A percentile compares a stretch with the other conserved stretches of the same genome.
These are phyloP conservation scores for Coffea canephora DNA, from an alignment of 257 asterid species.

Conservation along the genomic window DNA sequence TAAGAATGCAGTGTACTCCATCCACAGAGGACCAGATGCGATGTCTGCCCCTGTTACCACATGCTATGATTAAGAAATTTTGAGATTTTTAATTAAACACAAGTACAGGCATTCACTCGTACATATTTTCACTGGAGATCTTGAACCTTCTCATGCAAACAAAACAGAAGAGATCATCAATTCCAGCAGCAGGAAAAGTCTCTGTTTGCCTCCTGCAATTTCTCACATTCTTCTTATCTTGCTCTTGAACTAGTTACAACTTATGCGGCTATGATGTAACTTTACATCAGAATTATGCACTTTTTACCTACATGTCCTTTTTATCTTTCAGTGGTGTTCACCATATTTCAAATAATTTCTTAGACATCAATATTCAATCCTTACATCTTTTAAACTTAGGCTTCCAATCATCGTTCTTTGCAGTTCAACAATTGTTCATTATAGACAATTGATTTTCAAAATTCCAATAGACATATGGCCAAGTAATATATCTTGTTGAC, in stretches of 20 bases:
- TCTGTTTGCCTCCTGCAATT: background rate
- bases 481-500: background rate
- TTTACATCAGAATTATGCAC: background rate
- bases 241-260: background rate
- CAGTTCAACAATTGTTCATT: background rate
- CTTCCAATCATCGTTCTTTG: background rate
- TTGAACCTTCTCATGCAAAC: background rate
- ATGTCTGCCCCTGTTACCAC: constrained; percentile 79
- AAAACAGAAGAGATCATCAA: background rate
- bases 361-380: background rate
- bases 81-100: background rate
- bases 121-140: background rate
- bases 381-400: background rate
- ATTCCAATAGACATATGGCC: background rate
- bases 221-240: background rate
- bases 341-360: background rate
- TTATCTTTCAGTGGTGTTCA: background rate
- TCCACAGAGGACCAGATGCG: constrained; percentile 95
- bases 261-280: background rate
- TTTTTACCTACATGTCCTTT: background rate
- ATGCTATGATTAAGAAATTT: background rate
- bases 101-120: background rate
- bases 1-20: constrained; percentile 81
- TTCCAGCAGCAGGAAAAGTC: constrained; percentile 1
- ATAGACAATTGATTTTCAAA: background rate